Evolutionary conservation across 257 asterid species (phyloP).

Genomic region (Nicotiana sylvestris): DNA sequence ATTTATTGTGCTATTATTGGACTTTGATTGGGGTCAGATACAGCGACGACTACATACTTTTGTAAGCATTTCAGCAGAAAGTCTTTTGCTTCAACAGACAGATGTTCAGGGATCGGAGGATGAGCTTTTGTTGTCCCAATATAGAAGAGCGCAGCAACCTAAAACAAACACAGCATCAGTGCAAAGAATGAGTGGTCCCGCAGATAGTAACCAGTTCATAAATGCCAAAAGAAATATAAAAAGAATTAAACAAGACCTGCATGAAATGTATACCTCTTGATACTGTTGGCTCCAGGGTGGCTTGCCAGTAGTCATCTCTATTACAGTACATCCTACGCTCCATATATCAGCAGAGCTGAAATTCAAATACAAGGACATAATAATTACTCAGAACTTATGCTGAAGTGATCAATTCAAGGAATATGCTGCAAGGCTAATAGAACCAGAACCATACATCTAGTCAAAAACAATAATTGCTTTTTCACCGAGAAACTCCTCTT

Average conservation of each 20-base stretch:
- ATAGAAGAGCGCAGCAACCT: slow-evolving; percentile 98
- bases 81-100: slow-evolving; percentile 84
- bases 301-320: slow-evolving; percentile 99
- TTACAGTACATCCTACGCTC: slow-evolving; percentile 99
- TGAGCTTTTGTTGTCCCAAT: slow-evolving; percentile 98
- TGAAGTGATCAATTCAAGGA: background rate
- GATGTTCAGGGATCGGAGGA: slow-evolving; percentile 98
- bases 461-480: background rate
- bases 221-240: slow-evolving; percentile 1
- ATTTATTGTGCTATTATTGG: background rate
- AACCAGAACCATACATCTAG: background rate
- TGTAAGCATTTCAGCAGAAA: slow-evolving; percentile 87
- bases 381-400: background rate
- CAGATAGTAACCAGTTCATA: background rate
- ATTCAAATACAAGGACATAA: background rate
- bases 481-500: background rate
- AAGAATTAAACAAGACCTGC: background rate
- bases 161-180: slow-evolving; percentile 8
- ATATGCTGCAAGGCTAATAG: background rate
- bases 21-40: background rate
- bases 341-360: slow-evolving; percentile 95
- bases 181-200: background rate
- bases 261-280: slow-evolving; percentile 44
- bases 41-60: slow-evolving; percentile 43
- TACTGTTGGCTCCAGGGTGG: slow-evolving; percentile 99